Base-by-base conservation (phyloP, 2,329 filamentous ascomycete species). In the Alternaria sp. region DNA sequence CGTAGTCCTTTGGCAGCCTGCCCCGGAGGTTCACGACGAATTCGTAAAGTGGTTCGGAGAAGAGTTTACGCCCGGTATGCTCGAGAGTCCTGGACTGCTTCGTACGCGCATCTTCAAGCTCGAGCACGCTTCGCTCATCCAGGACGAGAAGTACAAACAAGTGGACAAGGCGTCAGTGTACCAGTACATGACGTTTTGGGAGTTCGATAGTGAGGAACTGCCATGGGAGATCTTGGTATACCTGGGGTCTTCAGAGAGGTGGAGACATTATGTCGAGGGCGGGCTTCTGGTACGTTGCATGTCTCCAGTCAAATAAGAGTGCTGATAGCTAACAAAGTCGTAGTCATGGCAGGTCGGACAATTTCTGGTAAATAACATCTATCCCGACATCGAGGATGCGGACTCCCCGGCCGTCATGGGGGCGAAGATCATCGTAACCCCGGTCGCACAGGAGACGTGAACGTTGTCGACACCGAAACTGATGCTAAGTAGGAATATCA, bases 141-240 rank as follows among this genome's bases (percentile, higher is more conserved):
- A 57, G 51, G 50, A 54, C 5, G 44, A 64, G 44, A 50, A 59
- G 21, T 44, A 59, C 44, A 32, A 57, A 40, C 25, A 55, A 44
- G 28, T 64, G 4, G 55, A 64, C 8, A 50, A 47, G 4, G 40
- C 47, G 5, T 45, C 57, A 10, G 47, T 65, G 44, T 59, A 63
- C n/a, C 64, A 61, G n/a, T 69, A 68, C 57, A 56, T 69, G 47
- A 68, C 65, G 3, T 56, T 69, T 7, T 69, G 63, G 67, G 67
- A 69, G 36, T 68, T 66, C 45, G 63, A 63, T 19, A 62, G 44
- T 13, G 63, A 65, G 13, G 67, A 69, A 1, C 23, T 69, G 25
- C 67, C 67, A 8, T 69, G 67, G 67, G 67, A 69, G 23, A 54
- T 68, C 5, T 15, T 69, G 23, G 57, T 69, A n/a, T 66, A 66